A percentile compares a stretch with the other conserved stretches of the same genome.
Conservation (phyloP, 345 rosid species). For the Rhodamnia rubescens region DNA sequence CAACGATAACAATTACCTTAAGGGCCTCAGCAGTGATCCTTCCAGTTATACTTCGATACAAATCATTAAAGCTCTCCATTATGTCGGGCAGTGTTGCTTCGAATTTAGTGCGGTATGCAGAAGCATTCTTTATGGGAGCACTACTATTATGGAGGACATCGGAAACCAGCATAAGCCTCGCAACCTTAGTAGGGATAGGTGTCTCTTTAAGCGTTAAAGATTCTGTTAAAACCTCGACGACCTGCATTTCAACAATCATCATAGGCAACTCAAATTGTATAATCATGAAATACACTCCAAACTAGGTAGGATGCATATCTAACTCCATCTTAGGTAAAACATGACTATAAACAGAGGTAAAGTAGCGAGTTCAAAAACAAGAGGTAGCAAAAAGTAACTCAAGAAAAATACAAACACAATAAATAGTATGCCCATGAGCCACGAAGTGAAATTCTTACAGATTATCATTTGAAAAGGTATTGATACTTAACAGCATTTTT, state of each 20-base stretch:
- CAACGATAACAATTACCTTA: conserved; percentile 36
- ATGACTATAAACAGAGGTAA: not conserved
- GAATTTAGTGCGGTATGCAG: conserved; percentile 97
- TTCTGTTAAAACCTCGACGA: conserved; percentile 96
- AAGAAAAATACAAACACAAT: not conserved
- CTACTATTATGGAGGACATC: conserved; percentile 95
- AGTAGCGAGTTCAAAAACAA: not conserved
- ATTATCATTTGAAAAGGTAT: not conserved
- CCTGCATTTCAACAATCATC: conserved; percentile 26
- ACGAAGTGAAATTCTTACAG: not conserved
- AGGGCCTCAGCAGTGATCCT: conserved; percentile 98
- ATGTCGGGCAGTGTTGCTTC: conserved; percentile 87
- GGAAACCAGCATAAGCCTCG: conserved; percentile 80
- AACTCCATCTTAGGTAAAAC: not conserved
- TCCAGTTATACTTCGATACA: conserved; percentile 89
- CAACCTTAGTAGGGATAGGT: conserved; percentile 93
- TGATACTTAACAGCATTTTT: not conserved
- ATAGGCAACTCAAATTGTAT: not conserved
- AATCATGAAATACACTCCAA: not conserved
- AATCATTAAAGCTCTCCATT: conserved; percentile 98
- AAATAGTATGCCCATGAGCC: not conserved
- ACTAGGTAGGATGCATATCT: not conserved
- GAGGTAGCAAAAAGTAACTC: not conserved
- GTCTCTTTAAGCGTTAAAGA: conserved; percentile 94
- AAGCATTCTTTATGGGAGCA: conserved; percentile 97